Evolutionary conservation across 2,329 filamentous ascomycete genomes (phyloP).

Genomic region (Ilyonectria destructans): DNA sequence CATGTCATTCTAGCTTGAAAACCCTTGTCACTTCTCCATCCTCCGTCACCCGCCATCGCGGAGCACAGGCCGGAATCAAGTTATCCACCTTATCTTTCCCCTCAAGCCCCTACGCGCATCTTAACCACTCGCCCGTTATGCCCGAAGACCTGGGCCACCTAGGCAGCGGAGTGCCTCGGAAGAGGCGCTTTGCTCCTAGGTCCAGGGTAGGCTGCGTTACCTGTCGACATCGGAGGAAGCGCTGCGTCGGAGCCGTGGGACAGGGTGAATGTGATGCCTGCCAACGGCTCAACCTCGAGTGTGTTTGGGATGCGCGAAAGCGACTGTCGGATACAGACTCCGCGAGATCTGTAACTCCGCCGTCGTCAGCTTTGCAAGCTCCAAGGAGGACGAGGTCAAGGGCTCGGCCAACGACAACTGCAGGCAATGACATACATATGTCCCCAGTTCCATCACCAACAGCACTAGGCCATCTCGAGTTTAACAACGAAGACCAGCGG

Average conservation of each 20-base stretch:
- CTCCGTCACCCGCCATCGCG: not conserved
- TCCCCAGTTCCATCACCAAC: not conserved
- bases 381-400: not conserved
- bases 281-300: slow-evolving; percentile 23
- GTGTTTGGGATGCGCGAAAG: slow-evolving; percentile 5
- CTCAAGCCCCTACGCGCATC: not conserved
- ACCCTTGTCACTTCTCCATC: not conserved
- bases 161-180: slow-evolving; percentile 44
- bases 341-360: not conserved
- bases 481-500: slow-evolving; percentile 3
- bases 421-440: not conserved
- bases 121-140: not conserved
- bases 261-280: slow-evolving; percentile 21
- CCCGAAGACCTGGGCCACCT: not conserved
- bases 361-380: not conserved
- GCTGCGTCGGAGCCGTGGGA: slow-evolving; percentile 13
- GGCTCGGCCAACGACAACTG: not conserved
- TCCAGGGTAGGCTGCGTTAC: slow-evolving; percentile 28
- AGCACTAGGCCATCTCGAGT: not conserved
- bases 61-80: not conserved
- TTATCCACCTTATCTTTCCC: not conserved
- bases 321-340: not conserved
- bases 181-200: slow-evolving; percentile 18
- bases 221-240: slow-evolving; percentile 32
- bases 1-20: not conserved